phyloP scores from a whole-genome alignment of 1,139 yeast species.

The Protomyces gravidus region DNA sequence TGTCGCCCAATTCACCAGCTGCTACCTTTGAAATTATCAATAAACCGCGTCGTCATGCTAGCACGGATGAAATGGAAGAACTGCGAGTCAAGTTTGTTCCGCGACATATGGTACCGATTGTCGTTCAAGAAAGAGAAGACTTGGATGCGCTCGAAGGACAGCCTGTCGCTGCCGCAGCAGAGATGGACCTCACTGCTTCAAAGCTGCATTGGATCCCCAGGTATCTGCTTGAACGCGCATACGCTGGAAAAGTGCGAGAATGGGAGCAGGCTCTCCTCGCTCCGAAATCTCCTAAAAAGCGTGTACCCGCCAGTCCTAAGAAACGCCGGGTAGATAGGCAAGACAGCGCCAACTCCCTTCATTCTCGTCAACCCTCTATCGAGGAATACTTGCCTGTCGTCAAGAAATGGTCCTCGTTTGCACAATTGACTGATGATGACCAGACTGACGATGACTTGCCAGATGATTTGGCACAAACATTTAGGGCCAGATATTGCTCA shows the following conservation, averaged over 20 bases:
- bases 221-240: not conserved
- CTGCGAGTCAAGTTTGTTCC: constrained; percentile 8
- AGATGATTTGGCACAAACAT: not conserved
- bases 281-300: not conserved
- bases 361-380: not conserved
- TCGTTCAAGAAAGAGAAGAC: not conserved
- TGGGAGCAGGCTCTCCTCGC: not conserved
- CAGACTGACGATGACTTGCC: not conserved
- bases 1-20: not conserved
- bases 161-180: not conserved
- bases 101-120: not conserved
- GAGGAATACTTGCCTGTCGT: not conserved
- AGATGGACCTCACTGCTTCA: not conserved
- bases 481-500: not conserved
- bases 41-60: not conserved
- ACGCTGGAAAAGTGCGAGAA: not conserved
- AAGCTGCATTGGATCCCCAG: constrained; percentile 2
- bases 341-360: not conserved
- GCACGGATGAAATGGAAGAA: constrained; percentile 5
- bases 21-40: not conserved
- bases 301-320: not conserved
- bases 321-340: not conserved
- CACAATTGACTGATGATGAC: not conserved
- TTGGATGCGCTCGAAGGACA: not conserved
- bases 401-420: not conserved